These are phyloP conservation scores for Ettlia oleoabundans DNA, from an alignment of 139 green algal species.

Conservation along the genomic window DNA sequence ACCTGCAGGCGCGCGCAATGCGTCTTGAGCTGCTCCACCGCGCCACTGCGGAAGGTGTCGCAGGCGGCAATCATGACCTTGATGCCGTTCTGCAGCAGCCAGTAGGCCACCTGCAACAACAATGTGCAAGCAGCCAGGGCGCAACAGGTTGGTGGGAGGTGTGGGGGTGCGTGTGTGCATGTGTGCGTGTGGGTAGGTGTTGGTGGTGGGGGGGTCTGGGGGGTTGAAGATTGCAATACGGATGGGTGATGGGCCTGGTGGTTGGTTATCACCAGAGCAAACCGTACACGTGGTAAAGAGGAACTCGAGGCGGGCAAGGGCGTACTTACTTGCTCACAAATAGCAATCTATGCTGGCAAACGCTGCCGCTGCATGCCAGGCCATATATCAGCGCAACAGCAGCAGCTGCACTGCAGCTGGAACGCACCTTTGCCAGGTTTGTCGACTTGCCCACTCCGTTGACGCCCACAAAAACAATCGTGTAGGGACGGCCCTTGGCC, in stretches of 20 bases:
- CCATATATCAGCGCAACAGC: neutral
- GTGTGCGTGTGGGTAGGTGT: neutral
- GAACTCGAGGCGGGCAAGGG: too few species aligned
- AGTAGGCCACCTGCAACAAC: conserved; percentile 77
- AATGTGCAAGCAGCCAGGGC: too few species aligned
- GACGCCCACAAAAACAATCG: conserved; percentile 98
- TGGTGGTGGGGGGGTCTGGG: too few species aligned
- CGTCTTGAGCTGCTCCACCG: conserved; percentile 98
- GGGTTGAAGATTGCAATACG: too few species aligned
- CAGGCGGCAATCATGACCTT: conserved; percentile 95
- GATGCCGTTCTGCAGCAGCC: conserved; percentile 85
- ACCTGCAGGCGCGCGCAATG: conserved; percentile 89
- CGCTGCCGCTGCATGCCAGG: neutral
- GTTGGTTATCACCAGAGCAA: too few species aligned
- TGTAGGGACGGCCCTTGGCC: conserved; percentile 85
- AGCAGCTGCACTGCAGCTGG: conserved; percentile 77
- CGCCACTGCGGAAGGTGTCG: conserved; percentile 97
- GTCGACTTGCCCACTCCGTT: conserved; percentile 99
- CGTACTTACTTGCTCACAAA: too few species aligned
- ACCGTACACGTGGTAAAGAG: too few species aligned
- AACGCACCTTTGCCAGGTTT: conserved; percentile 99
- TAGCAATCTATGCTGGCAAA: neutral
- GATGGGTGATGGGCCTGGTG: too few species aligned
- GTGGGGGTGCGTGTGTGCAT: neutral
- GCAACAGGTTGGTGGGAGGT: neutral